Evolutionary conservation across 2,329 filamentous ascomycete species (phyloP).

Genomic region (Diplodia mutila): DNA sequence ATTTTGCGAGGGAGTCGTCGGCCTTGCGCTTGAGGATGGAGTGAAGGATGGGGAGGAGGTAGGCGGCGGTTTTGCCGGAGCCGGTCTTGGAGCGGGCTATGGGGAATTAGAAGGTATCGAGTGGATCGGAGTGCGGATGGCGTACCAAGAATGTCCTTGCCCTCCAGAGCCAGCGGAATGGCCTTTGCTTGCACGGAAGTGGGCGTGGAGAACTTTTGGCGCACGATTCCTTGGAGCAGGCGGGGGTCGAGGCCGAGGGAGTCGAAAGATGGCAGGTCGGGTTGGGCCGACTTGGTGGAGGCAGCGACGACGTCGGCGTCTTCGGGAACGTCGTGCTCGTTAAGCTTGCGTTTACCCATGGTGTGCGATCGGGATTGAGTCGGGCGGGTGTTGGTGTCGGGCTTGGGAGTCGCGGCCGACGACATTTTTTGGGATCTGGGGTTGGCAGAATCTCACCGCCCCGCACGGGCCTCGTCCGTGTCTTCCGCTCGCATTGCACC

Average conservation of each 20-base stretch:
- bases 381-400: neutral
- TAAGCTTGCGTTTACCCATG: slow-evolving; percentile 52
- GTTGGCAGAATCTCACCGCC: slow-evolving; percentile 16
- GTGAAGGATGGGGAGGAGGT: slow-evolving; percentile 86
- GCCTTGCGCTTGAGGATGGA: slow-evolving; percentile 78
- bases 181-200: slow-evolving; percentile 87
- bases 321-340: slow-evolving; percentile 53
- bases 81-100: slow-evolving; percentile 90
- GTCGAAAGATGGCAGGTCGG: slow-evolving; percentile 59
- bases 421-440: slow-evolving; percentile 19
- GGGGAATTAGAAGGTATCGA: slow-evolving; percentile 31
- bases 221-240: slow-evolving; percentile 81
- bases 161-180: slow-evolving; percentile 84
- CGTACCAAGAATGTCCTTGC: slow-evolving; percentile 77
- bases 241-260: slow-evolving; percentile 81
- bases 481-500: neutral
- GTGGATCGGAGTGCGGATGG: too few relatives aligned
- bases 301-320: slow-evolving; percentile 28
- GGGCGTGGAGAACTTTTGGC: slow-evolving; percentile 81
- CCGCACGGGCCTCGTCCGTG: neutral
- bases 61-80: slow-evolving; percentile 96
- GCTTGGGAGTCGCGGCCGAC: neutral
- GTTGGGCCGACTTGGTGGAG: neutral
- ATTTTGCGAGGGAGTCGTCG: slow-evolving; percentile 58
- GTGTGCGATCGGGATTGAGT: neutral